Percentiles rank a stretch among this genome's conserved stretches.
Conservation (phyloP, 2,329 filamentous ascomycete species). For the Parafenestella ontariensis region DNA sequence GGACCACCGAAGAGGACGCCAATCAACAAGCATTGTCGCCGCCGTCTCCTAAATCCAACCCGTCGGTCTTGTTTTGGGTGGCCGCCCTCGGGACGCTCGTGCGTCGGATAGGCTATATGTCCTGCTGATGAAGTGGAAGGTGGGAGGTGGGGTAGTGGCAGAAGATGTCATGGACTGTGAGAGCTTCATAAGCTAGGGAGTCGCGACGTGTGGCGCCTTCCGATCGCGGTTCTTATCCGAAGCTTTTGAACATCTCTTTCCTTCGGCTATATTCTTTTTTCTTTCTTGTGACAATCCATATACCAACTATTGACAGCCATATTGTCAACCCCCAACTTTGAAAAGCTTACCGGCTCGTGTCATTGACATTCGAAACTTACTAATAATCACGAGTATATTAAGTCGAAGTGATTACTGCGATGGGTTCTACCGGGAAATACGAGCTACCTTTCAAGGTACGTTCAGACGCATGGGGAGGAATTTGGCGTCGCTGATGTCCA, state of each 20-base stretch:
- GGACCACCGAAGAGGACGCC: conserved; percentile 17
- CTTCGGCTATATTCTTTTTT: background rate
- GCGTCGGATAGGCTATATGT: conserved; percentile 11
- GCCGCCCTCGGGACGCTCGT: conserved; percentile 8
- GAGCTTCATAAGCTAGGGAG: background rate
- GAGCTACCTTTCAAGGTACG: conserved; percentile 55
- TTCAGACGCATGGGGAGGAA: background rate
- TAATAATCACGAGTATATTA: background rate
- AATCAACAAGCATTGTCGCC: conserved; percentile 14
- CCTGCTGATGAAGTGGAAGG: background rate
- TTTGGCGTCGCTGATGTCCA: conserved; percentile 3
- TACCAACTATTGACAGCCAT: background rate
- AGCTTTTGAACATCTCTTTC: background rate
- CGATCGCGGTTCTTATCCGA: background rate
- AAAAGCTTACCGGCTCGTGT: background rate
- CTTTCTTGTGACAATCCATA: background rate
- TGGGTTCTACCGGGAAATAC: conserved; percentile 37
- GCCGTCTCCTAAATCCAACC: conserved; percentile 5
- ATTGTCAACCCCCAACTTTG: background rate
- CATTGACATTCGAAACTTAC: background rate
- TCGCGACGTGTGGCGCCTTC: background rate
- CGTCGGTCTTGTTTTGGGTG: conserved; percentile 15
- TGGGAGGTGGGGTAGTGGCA: conserved; percentile 31
- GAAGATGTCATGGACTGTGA: conserved; percentile 5
- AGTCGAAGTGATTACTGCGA: conserved; percentile 7